These are phyloP conservation scores for Ceratobasidium sp. DNA, from an alignment of 1,284 basidiomycete genomes.

Conservation along the genomic window DNA sequence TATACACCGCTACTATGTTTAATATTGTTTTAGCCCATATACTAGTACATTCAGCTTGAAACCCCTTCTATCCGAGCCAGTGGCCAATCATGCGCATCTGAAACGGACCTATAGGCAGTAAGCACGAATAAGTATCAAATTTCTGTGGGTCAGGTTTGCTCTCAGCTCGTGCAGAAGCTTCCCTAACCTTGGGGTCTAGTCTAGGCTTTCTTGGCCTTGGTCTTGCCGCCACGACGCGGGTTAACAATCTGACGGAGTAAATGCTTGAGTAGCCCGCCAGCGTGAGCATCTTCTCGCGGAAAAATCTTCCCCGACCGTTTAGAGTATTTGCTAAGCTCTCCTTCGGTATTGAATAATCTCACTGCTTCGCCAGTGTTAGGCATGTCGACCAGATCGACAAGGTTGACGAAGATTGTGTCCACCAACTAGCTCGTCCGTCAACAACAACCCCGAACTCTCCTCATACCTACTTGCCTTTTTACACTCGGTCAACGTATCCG, in stretches of 20 bases:
- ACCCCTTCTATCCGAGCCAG: no score
- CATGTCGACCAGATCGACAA: slow-evolving; percentile 1
- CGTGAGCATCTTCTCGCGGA: not conserved
- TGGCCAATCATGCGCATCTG: not conserved
- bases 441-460: not conserved
- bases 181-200: not conserved
- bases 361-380: not conserved
- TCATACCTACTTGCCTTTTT: not conserved
- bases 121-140: not conserved
- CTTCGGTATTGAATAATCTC: not conserved
- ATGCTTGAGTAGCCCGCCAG: slow-evolving; percentile 9
- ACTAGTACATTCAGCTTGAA: no score
- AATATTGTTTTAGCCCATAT: no score
- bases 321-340: not conserved
- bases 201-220: not conserved
- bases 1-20: no score
- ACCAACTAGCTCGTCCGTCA: not conserved
- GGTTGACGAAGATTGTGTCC: not conserved
- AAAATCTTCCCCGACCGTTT: slow-evolving; percentile 1
- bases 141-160: not conserved
- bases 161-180: not conserved
- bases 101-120: not conserved
- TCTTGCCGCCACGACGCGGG: not conserved
- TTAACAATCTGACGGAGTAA: not conserved
- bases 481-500: not conserved